Evolutionary conservation across 176 grass and related monocot genomes (phyloP), one percentile per base, ranked within the genome.

Genomic region (Avena atlantica): DNA sequence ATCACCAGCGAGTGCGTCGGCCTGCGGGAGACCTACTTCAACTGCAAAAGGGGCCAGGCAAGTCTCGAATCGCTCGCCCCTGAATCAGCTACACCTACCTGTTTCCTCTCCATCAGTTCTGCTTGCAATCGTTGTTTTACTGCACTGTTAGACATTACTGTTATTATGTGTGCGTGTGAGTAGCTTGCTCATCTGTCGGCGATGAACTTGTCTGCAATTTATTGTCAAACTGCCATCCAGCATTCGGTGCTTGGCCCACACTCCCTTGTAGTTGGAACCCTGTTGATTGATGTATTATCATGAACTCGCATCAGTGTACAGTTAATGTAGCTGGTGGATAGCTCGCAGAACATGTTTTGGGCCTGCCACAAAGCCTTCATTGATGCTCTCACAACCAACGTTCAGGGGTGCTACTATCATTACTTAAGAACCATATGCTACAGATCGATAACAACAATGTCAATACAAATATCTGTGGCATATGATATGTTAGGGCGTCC

Each of bases 11-110:
- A 94, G 89, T 99, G 94, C 83, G 90, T 97, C 68, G 97, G 97
- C 37, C 68, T 99, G 81, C 89, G 97, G 25, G 97, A 99, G 88
- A 99, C 97, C 69, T 99, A 97, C 78, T 99, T 99, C 86, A 97
- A 97, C 83, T 97, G 97, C 92, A 99, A 99, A 76, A 94, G 97
- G 24, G 94, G 97, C 83, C 94, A 99, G 92, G 97, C 86, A 91
- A 82, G 83, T 90, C 19, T 84, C 73, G 8, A 47, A 20, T 68
- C 2, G 8, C 60, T 68, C 11, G 12, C 69, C 74, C 36, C 36
- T 61, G 36, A 16, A 76, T 31, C 70, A 74, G 56, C 67, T 12
- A 36, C 49, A 34, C 51, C 60, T 40, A 42, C 40, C 40, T 42
- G 47, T 64, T 70, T 40, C 12, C 4, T 86, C 19, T 78, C 66